Evolutionary conservation across 164 flowering plant genomes (phyloP), one percentile per base, ranked within the genome.

Genomic region (Nymphaea thermarum): DNA sequence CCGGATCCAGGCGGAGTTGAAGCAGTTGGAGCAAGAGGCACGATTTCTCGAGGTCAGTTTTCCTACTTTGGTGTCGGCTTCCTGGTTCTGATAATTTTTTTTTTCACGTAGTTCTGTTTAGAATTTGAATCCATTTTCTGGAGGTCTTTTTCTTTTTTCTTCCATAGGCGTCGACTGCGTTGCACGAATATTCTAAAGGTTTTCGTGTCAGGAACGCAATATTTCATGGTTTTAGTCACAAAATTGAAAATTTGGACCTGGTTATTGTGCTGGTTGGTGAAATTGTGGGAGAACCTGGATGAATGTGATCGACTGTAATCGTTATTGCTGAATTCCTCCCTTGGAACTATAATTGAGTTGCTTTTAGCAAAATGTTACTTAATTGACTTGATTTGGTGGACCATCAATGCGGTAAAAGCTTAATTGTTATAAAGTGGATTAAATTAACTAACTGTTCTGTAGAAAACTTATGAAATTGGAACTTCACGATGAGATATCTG

Each of bases 1-100:
- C 77, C 81, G 95, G 78, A 82, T 91, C 73, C 80, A 80, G 5
- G 97, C 95, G 12, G 97, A 91, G 75, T 73, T 91, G 71, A 91
- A 87, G 78, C 82, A 90, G 25, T 81, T 91, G 62, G 95, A 91
- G 77, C 93, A 87, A 77, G 95, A 91, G 76, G 69, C 84, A 66
- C 76, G 84, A 61, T 89, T 79, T 70, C 79, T 91, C 66, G 89
- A 91, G 97, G 97, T 87, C 17, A 15, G 77, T 72, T 60, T 16
- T 66, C 65, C 55, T 12, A 2, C 7, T 47, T 47, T 47, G 12
- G 4, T 47, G 12, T 47, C 4, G 11, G 55, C 55, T 47, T 47
- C 55, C 12, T 47, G 55, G 7, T 47, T 47, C 10, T 47, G 10
- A 47, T 47, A 12, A 47, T 47, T 47, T 47, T 6, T 6, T 47